These are phyloP conservation scores for Nicotiana otophora DNA, from an alignment of 257 asterid genomes.

Conservation along the genomic window DNA sequence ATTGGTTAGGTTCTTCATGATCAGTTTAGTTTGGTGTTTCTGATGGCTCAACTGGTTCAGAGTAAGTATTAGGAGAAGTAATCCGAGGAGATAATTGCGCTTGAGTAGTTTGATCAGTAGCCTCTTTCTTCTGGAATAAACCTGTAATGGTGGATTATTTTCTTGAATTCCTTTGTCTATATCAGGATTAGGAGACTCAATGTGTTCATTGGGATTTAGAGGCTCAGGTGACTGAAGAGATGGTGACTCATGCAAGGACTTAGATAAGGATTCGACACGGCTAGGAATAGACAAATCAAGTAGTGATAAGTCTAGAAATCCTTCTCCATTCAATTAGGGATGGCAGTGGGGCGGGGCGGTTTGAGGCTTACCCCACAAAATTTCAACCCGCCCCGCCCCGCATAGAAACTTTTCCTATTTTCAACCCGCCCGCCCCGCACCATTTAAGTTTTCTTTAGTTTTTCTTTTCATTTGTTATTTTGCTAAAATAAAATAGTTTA, in stretches of 20 bases:
- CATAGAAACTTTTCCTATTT: too few species aligned
- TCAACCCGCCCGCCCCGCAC: too few species aligned
- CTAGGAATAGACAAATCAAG: background rate
- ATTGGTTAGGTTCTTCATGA: background rate
- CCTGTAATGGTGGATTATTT: background rate
- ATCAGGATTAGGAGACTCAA: background rate
- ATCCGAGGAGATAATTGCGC: background rate
- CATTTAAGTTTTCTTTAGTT: too few species aligned
- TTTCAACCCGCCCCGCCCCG: too few species aligned
- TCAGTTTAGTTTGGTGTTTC: background rate
- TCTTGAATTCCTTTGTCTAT: too few species aligned
- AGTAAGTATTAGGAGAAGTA: background rate
- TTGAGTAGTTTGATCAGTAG: background rate
- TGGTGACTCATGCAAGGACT: background rate
- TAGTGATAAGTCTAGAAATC: background rate
- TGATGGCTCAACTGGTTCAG: background rate
- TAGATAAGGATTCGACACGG: background rate
- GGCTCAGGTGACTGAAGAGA: background rate
- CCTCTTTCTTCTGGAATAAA: background rate
- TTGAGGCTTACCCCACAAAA: too few species aligned
- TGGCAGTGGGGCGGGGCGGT: too few species aligned
- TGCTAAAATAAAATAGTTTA: too few species aligned
- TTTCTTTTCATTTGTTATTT: too few species aligned
- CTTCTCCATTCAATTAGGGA: background rate
- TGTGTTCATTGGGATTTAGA: background rate